These are phyloP conservation scores for Zymoseptoria ardabiliae DNA, from an alignment of 2,329 filamentous ascomycete species.

Conservation along the genomic window DNA sequence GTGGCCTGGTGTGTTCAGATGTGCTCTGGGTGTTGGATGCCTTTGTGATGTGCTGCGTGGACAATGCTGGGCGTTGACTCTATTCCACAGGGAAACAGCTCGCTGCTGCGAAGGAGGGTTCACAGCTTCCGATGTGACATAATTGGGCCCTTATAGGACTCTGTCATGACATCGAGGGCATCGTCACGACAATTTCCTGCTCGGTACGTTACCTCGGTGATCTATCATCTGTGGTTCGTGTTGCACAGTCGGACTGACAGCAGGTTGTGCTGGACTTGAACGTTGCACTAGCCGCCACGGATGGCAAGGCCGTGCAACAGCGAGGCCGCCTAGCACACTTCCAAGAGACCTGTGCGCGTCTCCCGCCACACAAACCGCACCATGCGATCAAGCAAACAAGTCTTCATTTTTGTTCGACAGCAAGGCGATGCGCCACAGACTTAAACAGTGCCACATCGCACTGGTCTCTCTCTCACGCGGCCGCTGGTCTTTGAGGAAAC, in stretches of 20 bases:
- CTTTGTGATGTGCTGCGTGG: neutral
- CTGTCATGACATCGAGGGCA: neutral
- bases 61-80: neutral
- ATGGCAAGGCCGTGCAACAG: neutral
- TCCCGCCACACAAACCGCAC: neutral
- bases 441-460: neutral
- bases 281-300: neutral
- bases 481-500: neutral
- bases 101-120: neutral
- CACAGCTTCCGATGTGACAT: neutral
- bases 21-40: neutral
- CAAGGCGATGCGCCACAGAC: neutral
- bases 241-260: neutral
- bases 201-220: neutral
- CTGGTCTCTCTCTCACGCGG: no score
- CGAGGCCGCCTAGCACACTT: neutral
- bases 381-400: neutral
- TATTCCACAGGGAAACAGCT: neutral
- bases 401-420: neutral
- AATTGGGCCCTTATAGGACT: neutral
- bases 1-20: neutral
- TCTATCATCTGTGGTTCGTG: neutral
- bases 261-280: neutral
- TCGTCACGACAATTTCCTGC: neutral
- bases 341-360: neutral